Conservation (phyloP, 495 filamentous ascomycete species). For the Polyplosphaeria fusca region DNA sequence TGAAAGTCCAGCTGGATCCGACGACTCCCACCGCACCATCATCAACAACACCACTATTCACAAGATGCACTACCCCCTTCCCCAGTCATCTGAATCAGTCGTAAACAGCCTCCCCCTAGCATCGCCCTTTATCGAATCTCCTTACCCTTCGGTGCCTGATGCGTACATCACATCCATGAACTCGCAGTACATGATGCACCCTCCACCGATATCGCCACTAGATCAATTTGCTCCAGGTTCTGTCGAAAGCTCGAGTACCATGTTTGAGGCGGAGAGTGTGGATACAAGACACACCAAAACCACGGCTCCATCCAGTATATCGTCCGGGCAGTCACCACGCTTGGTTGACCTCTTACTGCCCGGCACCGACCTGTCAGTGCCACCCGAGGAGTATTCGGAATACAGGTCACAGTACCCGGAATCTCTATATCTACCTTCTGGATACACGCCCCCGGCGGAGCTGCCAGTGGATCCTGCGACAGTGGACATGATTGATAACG, state of each 20-base stretch:
- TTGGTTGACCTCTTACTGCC: constrained; percentile 47
- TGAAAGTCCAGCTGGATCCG: constrained; percentile 5
- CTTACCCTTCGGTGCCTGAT: constrained; percentile 9
- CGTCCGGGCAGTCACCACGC: constrained; percentile 45
- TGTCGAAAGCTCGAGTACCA: constrained; percentile 29
- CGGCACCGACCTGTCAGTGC: constrained; percentile 44
- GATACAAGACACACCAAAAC: constrained; percentile 32
- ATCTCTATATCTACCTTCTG: constrained; percentile 30
- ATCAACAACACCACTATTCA: constrained; percentile 4
- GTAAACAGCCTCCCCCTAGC: neutral
- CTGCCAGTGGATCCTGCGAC: neutral
- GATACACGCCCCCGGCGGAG: constrained; percentile 18
- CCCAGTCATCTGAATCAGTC: constrained; percentile 4
- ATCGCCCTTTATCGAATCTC: constrained; percentile 13
- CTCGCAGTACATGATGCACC: constrained; percentile 17
- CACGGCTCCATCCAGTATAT: constrained; percentile 38
- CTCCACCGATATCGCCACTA: constrained; percentile 5
- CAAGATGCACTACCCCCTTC: constrained; percentile 9
- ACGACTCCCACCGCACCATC: constrained; percentile 11
- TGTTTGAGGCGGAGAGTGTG: constrained; percentile 39
- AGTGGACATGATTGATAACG: constrained; percentile 42
- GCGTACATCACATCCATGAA: constrained; percentile 17
- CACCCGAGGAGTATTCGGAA: constrained; percentile 38
- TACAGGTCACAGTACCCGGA: constrained; percentile 34
- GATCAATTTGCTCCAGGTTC: constrained; percentile 27